Conservation (phyloP, 140 eudicot species). For the Bidens hawaiensis region DNA sequence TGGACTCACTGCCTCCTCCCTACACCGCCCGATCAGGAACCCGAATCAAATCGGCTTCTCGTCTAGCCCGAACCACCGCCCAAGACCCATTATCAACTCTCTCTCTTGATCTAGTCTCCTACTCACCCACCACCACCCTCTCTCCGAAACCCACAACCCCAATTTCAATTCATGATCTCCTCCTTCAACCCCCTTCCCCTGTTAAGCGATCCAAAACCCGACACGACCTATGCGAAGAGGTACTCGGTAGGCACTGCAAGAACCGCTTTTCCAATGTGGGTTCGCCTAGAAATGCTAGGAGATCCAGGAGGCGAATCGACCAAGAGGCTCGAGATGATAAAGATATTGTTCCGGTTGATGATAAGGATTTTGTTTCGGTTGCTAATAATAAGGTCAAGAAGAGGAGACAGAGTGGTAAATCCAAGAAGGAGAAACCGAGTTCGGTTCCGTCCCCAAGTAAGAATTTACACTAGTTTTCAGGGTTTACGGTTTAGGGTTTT, state of each 20-base stretch:
- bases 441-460: slow-evolving; percentile 50
- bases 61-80: slow-evolving; percentile 48
- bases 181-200: slow-evolving; percentile 78
- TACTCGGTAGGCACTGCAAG: slow-evolving; percentile 44
- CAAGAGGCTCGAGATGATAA: slow-evolving; percentile 54
- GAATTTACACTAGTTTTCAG: neutral
- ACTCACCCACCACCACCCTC: slow-evolving; percentile 41
- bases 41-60: slow-evolving; percentile 63
- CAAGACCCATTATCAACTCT: slow-evolving; percentile 38
- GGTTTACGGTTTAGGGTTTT: neutral
- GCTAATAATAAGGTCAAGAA: slow-evolving; percentile 40
- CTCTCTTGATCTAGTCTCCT: slow-evolving; percentile 57
- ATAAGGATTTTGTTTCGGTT: slow-evolving; percentile 36
- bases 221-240: slow-evolving; percentile 41
- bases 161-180: slow-evolving; percentile 51
- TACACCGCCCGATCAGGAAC: slow-evolving; percentile 34
- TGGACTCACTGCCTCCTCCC: slow-evolving; percentile 52
- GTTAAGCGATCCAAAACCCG: slow-evolving; percentile 47
- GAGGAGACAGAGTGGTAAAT: slow-evolving; percentile 55
- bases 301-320: slow-evolving; percentile 67
- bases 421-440: slow-evolving; percentile 49
- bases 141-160: slow-evolving; percentile 44
- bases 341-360: slow-evolving; percentile 44
- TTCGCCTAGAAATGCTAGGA: slow-evolving; percentile 57
- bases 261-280: slow-evolving; percentile 36